Conservation (phyloP, 768 basidiomycete species). For the Grammothele lineata region DNA sequence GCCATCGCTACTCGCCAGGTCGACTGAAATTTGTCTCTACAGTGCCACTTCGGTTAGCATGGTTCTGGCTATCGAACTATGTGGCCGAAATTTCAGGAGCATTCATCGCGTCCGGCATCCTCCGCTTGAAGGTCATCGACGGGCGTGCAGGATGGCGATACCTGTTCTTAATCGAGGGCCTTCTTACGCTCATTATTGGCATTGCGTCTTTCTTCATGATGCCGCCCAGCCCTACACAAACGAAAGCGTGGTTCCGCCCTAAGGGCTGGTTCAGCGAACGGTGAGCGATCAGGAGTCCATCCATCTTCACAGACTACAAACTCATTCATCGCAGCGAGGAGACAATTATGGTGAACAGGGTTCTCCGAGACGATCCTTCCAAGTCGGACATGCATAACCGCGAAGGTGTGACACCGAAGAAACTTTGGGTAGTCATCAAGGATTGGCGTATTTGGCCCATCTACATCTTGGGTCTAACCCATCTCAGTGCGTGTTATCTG, state of each 20-base stretch:
- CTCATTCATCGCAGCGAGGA: conserved; percentile 48
- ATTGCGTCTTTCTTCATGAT: conserved; percentile 51
- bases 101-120: conserved; percentile 63
- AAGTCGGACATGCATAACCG: conserved; percentile 72
- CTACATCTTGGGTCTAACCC: conserved; percentile 43
- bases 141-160: conserved; percentile 58
- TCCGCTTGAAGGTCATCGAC: conserved; percentile 45
- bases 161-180: conserved; percentile 53
- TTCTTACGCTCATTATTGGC: conserved; percentile 45
- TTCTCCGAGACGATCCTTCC: conserved; percentile 61
- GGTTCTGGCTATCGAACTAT: conserved; percentile 65
- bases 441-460: conserved; percentile 68
- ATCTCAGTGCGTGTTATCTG: too few relatives aligned
- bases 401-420: conserved; percentile 46
- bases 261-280: conserved; percentile 65
- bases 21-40: too few relatives aligned
- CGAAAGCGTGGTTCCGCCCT: conserved; percentile 53
- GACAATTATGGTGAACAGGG: conserved; percentile 57
- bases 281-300: conserved; percentile 21
- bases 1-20: background rate
- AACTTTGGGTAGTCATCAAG: conserved; percentile 46
- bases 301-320: background rate
- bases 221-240: conserved; percentile 62
- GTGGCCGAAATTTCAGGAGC: conserved; percentile 49
- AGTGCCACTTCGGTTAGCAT: conserved; percentile 60